phyloP scores from a whole-genome alignment of 2,329 filamentous ascomycete genomes.

The Triangularia setosa region DNA sequence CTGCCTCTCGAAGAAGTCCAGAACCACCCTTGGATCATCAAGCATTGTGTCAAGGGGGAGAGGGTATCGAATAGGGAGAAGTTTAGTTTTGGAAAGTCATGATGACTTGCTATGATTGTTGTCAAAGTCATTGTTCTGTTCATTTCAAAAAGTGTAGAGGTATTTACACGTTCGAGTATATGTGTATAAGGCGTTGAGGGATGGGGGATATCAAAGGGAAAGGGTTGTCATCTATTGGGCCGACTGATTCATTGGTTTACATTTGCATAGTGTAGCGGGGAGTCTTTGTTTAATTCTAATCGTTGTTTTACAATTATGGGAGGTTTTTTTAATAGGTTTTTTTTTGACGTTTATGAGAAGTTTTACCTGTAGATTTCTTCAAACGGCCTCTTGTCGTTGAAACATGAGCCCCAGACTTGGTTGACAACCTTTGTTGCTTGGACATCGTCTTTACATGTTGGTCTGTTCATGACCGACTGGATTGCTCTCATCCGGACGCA shows the following conservation, averaged over 20 bases:
- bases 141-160: not conserved
- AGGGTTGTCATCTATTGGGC: not conserved
- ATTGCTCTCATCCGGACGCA: conserved; percentile 83
- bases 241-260: not conserved
- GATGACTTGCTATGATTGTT: not conserved
- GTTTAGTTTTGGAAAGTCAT: conserved; percentile 21
- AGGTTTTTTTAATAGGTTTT: too few relatives aligned
- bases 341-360: not conserved
- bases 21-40: conserved; percentile 92
- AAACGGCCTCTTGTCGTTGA: conserved; percentile 88
- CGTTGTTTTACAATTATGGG: conserved; percentile 3
- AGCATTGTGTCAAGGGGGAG: conserved; percentile 76
- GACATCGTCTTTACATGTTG: conserved; percentile 76
- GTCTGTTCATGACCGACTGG: conserved; percentile 72
- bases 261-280: conserved; percentile 26
- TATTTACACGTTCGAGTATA: not conserved
- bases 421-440: conserved; percentile 88
- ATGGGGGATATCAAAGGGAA: not conserved
- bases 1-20: conserved; percentile 86
- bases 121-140: not conserved
- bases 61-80: conserved; percentile 50
- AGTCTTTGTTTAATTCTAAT: conserved; percentile 19
- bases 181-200: not conserved
- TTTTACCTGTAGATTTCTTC: conserved; percentile 85
- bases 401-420: conserved; percentile 98